Evolutionary conservation across 2,329 filamentous ascomycete species (phyloP).

Genomic region (Pseudogymnoascus sp.): DNA sequence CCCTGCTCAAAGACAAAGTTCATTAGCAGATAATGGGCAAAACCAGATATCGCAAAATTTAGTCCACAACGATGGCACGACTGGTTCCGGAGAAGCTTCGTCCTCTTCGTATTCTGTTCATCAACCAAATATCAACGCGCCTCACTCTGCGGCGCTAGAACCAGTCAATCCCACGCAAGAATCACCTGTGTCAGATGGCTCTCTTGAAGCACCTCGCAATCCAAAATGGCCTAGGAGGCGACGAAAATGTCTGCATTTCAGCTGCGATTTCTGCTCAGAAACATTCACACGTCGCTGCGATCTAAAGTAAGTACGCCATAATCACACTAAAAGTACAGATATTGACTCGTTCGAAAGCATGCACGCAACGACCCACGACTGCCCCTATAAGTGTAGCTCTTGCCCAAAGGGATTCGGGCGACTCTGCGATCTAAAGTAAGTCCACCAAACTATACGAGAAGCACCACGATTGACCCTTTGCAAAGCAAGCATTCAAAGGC

Average conservation of each 20-base stretch:
- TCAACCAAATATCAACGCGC: neutral
- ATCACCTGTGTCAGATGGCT: neutral
- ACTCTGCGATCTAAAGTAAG: constrained; percentile 4
- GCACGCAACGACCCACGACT: neutral
- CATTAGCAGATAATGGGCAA: neutral
- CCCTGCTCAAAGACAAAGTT: neutral
- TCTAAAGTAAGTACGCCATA: neutral
- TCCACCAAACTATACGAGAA: neutral
- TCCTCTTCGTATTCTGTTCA: neutral
- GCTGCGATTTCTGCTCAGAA: neutral
- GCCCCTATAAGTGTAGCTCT: neutral
- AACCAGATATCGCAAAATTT: neutral
- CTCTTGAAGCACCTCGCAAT: neutral
- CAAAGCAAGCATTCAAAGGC: constrained; percentile 13
- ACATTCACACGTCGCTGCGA: neutral
- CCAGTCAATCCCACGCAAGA: neutral
- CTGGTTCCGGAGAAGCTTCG: neutral
- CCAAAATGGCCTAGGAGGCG: neutral
- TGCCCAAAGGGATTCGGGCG: neutral
- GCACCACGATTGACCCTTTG: neutral
- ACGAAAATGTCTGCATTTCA: neutral
- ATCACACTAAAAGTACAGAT: neutral
- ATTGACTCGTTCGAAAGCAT: neutral
- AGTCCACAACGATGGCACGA: neutral
- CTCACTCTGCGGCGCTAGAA: neutral